Base-by-base conservation (phyloP, 257 asterid species). In the Primulina huaijiensis region DNA sequence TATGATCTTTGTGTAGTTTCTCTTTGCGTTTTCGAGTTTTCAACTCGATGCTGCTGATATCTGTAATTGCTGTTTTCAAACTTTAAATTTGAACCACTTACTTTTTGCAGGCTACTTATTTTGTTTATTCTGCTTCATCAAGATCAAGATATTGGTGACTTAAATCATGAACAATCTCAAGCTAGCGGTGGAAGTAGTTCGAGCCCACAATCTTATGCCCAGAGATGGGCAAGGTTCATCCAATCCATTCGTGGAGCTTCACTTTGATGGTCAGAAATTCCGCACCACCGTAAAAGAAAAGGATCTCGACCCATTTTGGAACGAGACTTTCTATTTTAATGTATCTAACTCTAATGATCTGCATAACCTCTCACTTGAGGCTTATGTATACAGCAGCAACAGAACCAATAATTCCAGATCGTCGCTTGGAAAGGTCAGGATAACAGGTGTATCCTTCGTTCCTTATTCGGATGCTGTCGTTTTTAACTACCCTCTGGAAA, bases 191-290 rank as follows among this genome's bases (percentile, higher is more conserved):
- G 93, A 88, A 76, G 95, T 92, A 65, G 88, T 82, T 74, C 75
- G 98, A 21, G 97, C 93, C 63, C 90, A 88, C 84, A 88, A 90
- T 78, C 95, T 92, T 50, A 66, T 88, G 75, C 82, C 95, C 60
- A 92, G 87, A 81, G 96, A 92, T 62, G 97, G 97, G 63, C 84
- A 85, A 53, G 97, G 97, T 30, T 88, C 93, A 27, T 85, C 96
- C 43, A 87, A 72, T 69, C 74, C 93, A 29, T 90, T 79, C 63
- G 98, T 92, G 68, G 98, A 92, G 81, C 92, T 92, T 53, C 79
- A 81, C 17, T 90, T 88, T 58, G 96, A 90, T 67, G 87, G 78
- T 29, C 97, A 88, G 81, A 92, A 81, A 59, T 87, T 83, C 27
- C 93, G 85, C 30, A 87, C 98, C 64, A 78, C 92, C 20, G 64